Base-by-base conservation (phyloP, 306 rosid species). In the Pyrus pyrifolia region DNA sequence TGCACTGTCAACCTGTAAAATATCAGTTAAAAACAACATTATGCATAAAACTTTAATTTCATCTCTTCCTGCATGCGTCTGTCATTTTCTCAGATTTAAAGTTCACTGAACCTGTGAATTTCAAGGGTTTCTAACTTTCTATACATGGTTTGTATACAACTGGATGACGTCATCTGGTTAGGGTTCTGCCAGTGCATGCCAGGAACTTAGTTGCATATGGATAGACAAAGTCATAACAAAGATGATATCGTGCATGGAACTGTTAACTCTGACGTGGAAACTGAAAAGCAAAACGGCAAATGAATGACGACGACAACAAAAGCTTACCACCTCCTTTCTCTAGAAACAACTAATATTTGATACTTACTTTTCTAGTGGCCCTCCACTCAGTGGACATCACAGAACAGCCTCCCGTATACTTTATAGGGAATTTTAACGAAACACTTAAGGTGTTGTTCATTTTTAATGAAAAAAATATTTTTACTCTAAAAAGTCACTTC, bases 1-100 rank as follows among this genome's bases (percentile, higher is more conserved):
- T 67, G 98, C 99, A 75, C 99, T 96, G 76, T 92, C 99, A 12
- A 96, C 98, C 99, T 92, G 92, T 31, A 64, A 45, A 29, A 18
- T 51, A 27, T 49, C 55, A 15, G 55, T 49, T 14, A 46, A 45
- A 45, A 49, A 13, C 15, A 14, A 46, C 19, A 49, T 15, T 49
- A 9, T 42, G 45, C 12, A 9, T 42, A 42, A 9, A 10, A 10
- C 12, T 42, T 11, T 42, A 42, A 42, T 9, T 42, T 42, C 45
- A 70, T 52, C 15, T 19, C 52, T 17, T 74, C 25, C 58, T 57
- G 8, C 68, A 63, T 29, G 68, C 68, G 30, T 63, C 30, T 55
- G 51, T 51, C 38, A 51, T 30, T 30, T 27, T n/a, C 49, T 10
- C 2, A 35, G 33, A 52, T 52, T 52, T 4, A 52, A 52, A 17